A percentile compares a stretch with the other conserved stretches of the same genome.
phyloP scores from a whole-genome alignment of 2,329 filamentous ascomycete species.

The Fusarium sp. region DNA sequence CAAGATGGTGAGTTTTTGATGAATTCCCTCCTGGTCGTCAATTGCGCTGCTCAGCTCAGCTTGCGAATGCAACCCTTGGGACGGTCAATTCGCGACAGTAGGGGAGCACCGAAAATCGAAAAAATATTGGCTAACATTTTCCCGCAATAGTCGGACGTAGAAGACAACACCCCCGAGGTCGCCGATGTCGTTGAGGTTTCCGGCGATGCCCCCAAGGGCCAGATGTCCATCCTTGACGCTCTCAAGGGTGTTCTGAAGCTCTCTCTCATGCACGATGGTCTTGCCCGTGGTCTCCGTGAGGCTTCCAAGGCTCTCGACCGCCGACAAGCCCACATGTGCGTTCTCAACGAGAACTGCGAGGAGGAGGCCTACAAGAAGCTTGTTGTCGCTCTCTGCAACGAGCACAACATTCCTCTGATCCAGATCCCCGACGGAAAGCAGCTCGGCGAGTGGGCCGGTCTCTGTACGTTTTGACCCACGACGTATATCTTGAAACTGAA shows the following conservation, averaged over 20 bases:
- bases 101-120: constrained; percentile 18
- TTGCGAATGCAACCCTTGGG: constrained; percentile 5
- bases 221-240: constrained; percentile 98
- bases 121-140: constrained; percentile 39
- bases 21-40: constrained; percentile 12
- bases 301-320: constrained; percentile 98
- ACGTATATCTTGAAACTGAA: background rate
- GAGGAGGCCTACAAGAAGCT: constrained; percentile 99
- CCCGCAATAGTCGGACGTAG: constrained; percentile 92
- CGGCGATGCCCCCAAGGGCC: constrained; percentile 89
- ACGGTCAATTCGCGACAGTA: constrained; percentile 26
- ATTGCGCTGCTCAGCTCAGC: constrained; percentile 30
- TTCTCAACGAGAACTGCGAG: constrained; percentile 99
- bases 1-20: constrained; percentile 70
- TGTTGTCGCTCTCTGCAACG: constrained; percentile 96
- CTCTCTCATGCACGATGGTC: constrained; percentile 98
- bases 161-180: constrained; percentile 94
- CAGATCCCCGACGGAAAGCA: constrained; percentile 99
- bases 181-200: constrained; percentile 94
- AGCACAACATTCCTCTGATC: constrained; percentile 99
- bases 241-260: constrained; percentile 99
- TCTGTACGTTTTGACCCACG: constrained; percentile 78
- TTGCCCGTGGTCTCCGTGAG: constrained; percentile 97
- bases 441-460: constrained; percentile 99
- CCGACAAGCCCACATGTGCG: constrained; percentile 99